These are phyloP conservation scores for Psilocybe sp. DNA, from an alignment of 768 basidiomycete species.

Conservation along the genomic window DNA sequence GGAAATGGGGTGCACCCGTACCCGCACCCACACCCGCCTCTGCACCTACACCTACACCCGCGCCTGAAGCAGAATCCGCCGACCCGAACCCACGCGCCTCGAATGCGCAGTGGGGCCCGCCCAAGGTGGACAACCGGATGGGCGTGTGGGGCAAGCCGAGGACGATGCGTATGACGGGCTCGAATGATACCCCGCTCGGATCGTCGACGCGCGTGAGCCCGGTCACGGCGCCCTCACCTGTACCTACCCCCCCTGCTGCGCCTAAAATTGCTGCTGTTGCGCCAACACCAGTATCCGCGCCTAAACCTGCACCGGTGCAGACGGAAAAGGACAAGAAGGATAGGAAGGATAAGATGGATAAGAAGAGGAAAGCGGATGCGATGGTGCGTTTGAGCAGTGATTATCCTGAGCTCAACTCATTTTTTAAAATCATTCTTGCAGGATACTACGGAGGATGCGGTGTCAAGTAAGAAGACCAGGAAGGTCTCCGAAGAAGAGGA, in stretches of 20 bases:
- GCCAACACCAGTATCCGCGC: neutral
- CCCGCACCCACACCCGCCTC: neutral
- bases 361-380: constrained; percentile 24
- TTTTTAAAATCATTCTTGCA: neutral
- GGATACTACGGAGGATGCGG: constrained; percentile 9
- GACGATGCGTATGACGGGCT: constrained; percentile 43
- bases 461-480: constrained; percentile 16
- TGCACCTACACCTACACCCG: neutral
- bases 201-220: constrained; percentile 39
- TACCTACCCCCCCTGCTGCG: neutral
- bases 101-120: constrained; percentile 18
- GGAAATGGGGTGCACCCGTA: constrained; percentile 1
- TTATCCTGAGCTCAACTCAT: neutral
- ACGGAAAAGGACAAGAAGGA: neutral
- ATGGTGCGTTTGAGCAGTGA: constrained; percentile 1
- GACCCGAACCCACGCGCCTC: constrained; percentile 4
- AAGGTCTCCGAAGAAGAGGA: constrained; percentile 16
- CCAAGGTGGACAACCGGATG: constrained; percentile 30
- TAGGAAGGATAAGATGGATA: constrained; percentile 23
- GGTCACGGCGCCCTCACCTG: constrained; percentile 1
- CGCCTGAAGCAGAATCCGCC: neutral
- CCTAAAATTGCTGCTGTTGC: too few relatives aligned
- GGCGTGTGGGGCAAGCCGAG: constrained; percentile 27
- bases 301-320: constrained; percentile 8
- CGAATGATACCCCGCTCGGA: constrained; percentile 73